These are phyloP conservation scores for Oryza brachyantha DNA, from an alignment of 176 grass and related monocot genomes.

Conservation along the genomic window DNA sequence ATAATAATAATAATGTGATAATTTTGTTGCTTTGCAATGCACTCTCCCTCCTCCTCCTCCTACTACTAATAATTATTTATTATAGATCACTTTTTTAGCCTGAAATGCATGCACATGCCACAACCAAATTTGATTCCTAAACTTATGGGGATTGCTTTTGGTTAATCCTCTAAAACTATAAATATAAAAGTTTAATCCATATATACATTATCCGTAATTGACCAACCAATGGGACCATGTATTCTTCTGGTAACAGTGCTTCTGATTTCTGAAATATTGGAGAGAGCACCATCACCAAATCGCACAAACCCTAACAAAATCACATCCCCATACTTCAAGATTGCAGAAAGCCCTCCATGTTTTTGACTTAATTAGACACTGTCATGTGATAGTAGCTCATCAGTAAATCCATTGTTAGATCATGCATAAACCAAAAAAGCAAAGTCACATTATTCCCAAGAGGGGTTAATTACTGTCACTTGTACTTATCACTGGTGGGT, in stretches of 20 bases:
- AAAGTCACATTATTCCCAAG: neutral
- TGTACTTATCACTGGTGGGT: neutral
- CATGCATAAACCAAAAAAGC: neutral
- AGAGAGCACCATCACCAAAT: neutral
- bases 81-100: no score
- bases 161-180: no score
- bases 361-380: neutral
- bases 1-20: neutral
- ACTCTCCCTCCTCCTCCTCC: neutral
- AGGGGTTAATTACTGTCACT: no score
- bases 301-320: neutral
- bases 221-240: no score
- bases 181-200: no score
- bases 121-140: no score
- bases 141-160: no score
- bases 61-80: neutral
- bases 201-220: no score
- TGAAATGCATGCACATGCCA: no score
- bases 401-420: neutral
- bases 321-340: neutral
- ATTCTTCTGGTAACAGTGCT: neutral
- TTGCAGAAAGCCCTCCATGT: neutral
- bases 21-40: constrained; percentile 15
- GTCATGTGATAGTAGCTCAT: neutral
- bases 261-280: neutral